Evolutionary conservation across 2,329 filamentous ascomycete genomes (phyloP), one percentile per base, ranked within the genome.

Genomic region (Ophiocordyceps camponoti-leonardi): DNA sequence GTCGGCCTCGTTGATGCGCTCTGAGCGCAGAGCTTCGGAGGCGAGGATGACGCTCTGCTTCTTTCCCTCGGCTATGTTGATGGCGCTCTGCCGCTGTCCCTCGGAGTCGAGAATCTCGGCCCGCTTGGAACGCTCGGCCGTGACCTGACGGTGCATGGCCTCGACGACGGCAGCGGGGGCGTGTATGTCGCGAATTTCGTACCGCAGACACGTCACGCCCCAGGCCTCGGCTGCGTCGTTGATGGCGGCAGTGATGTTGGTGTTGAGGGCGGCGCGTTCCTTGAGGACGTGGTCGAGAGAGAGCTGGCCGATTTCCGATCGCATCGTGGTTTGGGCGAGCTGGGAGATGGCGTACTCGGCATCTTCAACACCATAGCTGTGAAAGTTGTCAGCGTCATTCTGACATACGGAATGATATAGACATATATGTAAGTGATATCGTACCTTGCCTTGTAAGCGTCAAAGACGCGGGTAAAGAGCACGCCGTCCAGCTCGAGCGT

Each of bases 291-390:
- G 90, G 65, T 98, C 92, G 55, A 98, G 83, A 1, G 86, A 85
- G 49, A 98, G 74, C 64, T 96, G 92, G 52, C 92, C 92, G 56
- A 98, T 98, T 65, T 98, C 92, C 58, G 84, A 93, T 57, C 92
- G 86, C 92, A 98, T 98, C 0, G 92, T 96, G 12, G 92, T 98
- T 67, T 98, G 92, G 16, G 92, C 92, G 42, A 98, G 81, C 61
- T 98, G 92, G 10, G 86, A 92, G 61, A 98, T 96, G 63, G 92
- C 92, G 64, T 98, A 98, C 63, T 98, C 92, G 50, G 92, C 90
- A 60, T 98, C 92, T 67, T 98, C 92, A 30, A 98, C 92, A 35
- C 92, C 92, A 61, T 98, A 98, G 65, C 87, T 94, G 30, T 11
- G n/a, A 14, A 12, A 35, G 7, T 39, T 11, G 18, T 39, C 6